Conservation (phyloP, 129 eudicot species). For the Flaveria sonorensis region DNA sequence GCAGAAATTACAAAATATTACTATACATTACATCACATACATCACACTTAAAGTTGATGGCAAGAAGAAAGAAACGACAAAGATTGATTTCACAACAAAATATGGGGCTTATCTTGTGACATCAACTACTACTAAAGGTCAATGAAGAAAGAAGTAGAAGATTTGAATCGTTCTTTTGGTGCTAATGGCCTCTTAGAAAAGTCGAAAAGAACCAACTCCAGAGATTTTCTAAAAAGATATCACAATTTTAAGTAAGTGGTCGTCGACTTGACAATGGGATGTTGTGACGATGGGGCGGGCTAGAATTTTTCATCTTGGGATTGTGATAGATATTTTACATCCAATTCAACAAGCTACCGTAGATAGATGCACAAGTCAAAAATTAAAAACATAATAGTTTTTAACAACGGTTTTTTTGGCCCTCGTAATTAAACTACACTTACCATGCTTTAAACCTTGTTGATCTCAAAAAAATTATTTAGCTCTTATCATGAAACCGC, state of each 20-base stretch:
- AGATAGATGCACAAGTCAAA: too few species aligned
- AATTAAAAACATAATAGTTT: too few species aligned
- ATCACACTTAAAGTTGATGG: neutral
- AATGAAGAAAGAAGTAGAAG: neutral
- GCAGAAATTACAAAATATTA: too few species aligned
- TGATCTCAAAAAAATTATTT: too few species aligned
- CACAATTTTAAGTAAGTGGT: neutral
- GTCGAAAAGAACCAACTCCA: neutral
- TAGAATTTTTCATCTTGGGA: too few species aligned
- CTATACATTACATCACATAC: neutral
- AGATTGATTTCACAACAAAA: neutral
- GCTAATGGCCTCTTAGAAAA: neutral
- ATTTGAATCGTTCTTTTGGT: neutral
- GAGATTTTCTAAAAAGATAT: neutral
- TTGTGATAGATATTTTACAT: neutral
- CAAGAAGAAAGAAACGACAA: neutral
- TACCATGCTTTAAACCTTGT: too few species aligned
- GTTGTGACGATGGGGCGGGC: neutral
- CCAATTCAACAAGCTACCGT: too few species aligned
- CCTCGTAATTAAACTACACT: too few species aligned
- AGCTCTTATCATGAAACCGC: too few species aligned
- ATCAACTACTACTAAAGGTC: neutral
- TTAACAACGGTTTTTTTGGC: too few species aligned
- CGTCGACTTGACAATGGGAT: neutral
- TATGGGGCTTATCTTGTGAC: slow-evolving; percentile 1